Evolutionary conservation across 179 eudicot species (phyloP), one percentile per base, ranked within the genome.

Genomic region (Camellia oleifera): DNA sequence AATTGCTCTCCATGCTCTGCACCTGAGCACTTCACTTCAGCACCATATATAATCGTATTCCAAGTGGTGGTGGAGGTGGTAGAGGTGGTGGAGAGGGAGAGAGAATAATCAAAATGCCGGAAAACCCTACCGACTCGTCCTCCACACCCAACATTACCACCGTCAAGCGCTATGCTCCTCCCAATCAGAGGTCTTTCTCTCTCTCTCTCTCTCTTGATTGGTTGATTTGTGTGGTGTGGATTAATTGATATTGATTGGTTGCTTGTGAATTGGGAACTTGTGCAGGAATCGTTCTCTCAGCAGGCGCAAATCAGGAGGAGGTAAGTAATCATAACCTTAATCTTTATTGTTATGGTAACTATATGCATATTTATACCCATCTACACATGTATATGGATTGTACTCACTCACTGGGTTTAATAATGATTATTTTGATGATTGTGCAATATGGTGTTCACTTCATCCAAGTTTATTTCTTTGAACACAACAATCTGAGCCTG

Each of bases 231-330:
- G 40, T 26, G 40, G 40, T 32, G 40, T 32, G 26, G 77, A 70
- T 23, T 61, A 57, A 44, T 63, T 57, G 32, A 61, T 71, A 17
- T 23, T 62, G 26, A 53, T 48, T 14, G 48, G 52, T 32, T 14
- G 26, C 23, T 9, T 74, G 6, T 45, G 54, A 40, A 46, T 80
- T 80, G 77, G 3, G 20, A 52, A 17, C 69, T 1, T 80, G 40
- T 32, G 85, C 84, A 87, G 89, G 85, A 82, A 78, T 15, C 84
- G 89, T 4, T 78, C 87, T 32, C 85, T 82, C 52, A 77, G 85
- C 68, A 70, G 89, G 81, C 85, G 87, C 44, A 87, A 87, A 82
- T 87, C 85, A n/a, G 89, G 87, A 75, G 89, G 85, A 78, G 89
- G 89, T 87, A 78, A 82, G 64, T 20, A 48, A 52, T 23, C 23